These are phyloP conservation scores for Colletotrichum liaoningense DNA, from an alignment of 2,329 filamentous ascomycete genomes.

Conservation along the genomic window DNA sequence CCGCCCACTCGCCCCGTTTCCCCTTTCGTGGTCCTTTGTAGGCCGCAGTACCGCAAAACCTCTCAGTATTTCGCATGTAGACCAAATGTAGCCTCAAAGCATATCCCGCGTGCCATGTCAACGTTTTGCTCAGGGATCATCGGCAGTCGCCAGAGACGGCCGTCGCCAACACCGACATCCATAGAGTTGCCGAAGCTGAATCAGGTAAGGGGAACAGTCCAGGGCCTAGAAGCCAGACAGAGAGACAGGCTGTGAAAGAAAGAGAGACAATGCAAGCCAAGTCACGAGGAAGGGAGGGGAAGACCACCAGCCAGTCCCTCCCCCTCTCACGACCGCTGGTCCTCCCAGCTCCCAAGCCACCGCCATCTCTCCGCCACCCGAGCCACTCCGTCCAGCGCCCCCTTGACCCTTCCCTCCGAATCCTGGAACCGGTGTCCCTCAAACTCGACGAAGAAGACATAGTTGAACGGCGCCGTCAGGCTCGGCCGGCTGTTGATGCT, in stretches of 20 bases:
- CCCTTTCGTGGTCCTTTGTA: background rate
- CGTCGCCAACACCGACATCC: background rate
- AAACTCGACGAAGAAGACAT: conserved; percentile 95
- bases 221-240: background rate
- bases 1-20: background rate
- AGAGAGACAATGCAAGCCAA: background rate
- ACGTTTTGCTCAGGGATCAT: background rate
- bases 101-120: background rate
- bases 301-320: background rate
- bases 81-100: conserved; percentile 4
- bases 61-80: background rate
- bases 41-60: background rate
- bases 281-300: background rate
- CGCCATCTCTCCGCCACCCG: conserved; percentile 70
- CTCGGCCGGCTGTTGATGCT: conserved; percentile 91
- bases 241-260: background rate
- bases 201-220: background rate
- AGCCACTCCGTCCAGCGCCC: conserved; percentile 69
- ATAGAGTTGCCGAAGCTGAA: background rate
- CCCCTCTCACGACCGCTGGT: conserved; percentile 51
- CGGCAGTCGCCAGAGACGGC: conserved; percentile 12
- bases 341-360: conserved; percentile 78
- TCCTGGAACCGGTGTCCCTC: conserved; percentile 69
- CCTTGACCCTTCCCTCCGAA: conserved; percentile 67
- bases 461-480: conserved; percentile 81